phyloP scores from a whole-genome alignment of 2,329 filamentous ascomycete species.

The Didymella pinodella region DNA sequence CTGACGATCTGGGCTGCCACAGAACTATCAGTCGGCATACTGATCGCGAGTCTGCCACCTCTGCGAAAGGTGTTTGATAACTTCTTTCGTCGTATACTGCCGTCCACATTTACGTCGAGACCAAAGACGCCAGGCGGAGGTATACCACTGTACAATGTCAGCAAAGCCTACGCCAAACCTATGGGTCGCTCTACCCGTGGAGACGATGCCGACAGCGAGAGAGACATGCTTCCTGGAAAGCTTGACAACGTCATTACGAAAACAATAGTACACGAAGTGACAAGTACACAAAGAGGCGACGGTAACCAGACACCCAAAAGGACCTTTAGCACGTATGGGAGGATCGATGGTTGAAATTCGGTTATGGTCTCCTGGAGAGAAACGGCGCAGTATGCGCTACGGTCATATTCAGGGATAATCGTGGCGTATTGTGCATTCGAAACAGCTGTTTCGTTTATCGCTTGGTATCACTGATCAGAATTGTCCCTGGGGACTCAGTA shows the following conservation, averaged over 20 bases:
- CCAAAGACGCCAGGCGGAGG: slow-evolving; percentile 15
- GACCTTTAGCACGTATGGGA: slow-evolving; percentile 12
- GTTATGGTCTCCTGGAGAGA: background rate
- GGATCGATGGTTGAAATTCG: slow-evolving; percentile 7
- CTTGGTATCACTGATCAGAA: background rate
- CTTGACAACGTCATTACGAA: slow-evolving; percentile 27
- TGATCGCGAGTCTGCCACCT: slow-evolving; percentile 36
- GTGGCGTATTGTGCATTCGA: background rate
- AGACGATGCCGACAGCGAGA: slow-evolving; percentile 35
- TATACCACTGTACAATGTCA: slow-evolving; percentile 32
- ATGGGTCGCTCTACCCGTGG: slow-evolving; percentile 17
- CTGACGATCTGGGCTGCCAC: slow-evolving; percentile 36
- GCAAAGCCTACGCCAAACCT: slow-evolving; percentile 20
- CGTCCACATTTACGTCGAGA: slow-evolving; percentile 24
- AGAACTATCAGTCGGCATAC: slow-evolving; percentile 37
- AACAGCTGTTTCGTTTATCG: background rate
- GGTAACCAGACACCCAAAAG: slow-evolving; percentile 7
- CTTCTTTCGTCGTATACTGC: slow-evolving; percentile 29
- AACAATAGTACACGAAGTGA: slow-evolving; percentile 35
- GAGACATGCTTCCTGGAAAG: slow-evolving; percentile 27
- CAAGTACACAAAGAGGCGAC: slow-evolving; percentile 15
- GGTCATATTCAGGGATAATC: background rate
- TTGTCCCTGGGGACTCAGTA: background rate
- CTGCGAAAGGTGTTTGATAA: slow-evolving; percentile 39
- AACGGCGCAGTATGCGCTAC: background rate